These are phyloP conservation scores for Mrakiaceae sp. DNA, from an alignment of 1,284 basidiomycete genomes.

Conservation along the genomic window DNA sequence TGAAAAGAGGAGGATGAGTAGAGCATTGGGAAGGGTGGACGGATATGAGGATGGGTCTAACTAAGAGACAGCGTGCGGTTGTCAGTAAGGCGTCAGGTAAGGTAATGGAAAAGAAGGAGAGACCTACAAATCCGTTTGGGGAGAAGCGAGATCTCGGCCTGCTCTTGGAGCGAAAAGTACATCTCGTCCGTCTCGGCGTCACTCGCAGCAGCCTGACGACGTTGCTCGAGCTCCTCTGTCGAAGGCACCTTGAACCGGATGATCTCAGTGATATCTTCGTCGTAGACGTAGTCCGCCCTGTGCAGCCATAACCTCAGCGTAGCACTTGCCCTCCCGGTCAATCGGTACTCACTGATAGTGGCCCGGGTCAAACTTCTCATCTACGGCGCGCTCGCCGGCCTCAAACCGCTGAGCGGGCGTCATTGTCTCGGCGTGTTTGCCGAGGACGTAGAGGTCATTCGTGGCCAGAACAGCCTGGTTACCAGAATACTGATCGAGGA, in stretches of 20 bases:
- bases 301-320: background rate
- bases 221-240: constrained; percentile 4
- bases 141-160: constrained; percentile 51
- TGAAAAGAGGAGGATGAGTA: constrained; percentile 57
- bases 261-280: constrained; percentile 57
- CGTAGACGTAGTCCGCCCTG: constrained; percentile 66
- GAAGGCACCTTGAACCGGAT: constrained; percentile 51
- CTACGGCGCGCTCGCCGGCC: constrained; percentile 47
- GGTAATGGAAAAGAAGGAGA: background rate
- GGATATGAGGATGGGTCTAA: constrained; percentile 29
- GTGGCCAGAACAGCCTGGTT: constrained; percentile 53
- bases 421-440: constrained; percentile 48
- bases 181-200: constrained; percentile 23
- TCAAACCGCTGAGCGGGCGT: constrained; percentile 39
- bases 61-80: constrained; percentile 6
- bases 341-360: constrained; percentile 54
- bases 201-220: background rate
- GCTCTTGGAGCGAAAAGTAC: constrained; percentile 58
- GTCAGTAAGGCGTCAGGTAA: constrained; percentile 12
- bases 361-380: constrained; percentile 65
- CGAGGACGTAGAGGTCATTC: constrained; percentile 68
- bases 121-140: constrained; percentile 63
- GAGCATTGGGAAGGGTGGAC: constrained; percentile 46
- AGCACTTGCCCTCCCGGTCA: background rate
- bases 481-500: constrained; percentile 35